Evolutionary conservation across 2,329 filamentous ascomycete species (phyloP), one percentile per base, ranked within the genome.

Genomic region (Plenodomus lindquistii): DNA sequence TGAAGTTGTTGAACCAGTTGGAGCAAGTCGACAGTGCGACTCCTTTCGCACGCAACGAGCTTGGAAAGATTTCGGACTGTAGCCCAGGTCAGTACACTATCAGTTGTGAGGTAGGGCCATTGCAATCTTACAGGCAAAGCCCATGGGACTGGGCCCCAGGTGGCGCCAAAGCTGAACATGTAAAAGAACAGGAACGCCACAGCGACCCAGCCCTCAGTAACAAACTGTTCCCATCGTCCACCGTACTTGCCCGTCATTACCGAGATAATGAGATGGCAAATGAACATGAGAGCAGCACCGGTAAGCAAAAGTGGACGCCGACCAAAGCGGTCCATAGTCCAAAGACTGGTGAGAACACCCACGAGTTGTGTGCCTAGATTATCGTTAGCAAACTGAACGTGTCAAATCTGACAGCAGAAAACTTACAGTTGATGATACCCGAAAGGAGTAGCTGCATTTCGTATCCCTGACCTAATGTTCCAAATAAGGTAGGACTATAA

Each of bases 1-100:
- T 79, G 54, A 86, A 86, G 64, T 86, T 85, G 63, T 80, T 83
- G 2, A 85, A 68, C 74, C 86, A 89, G 69, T 85, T 86, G 5
- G 79, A 79, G 49, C 79, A 82, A 0, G 84, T 86, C 0, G 82
- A 83, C 2, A 87, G 72, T 1, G 84, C 84, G 0, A 86, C 84
- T 27, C 86, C 86, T 64, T 87, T 88, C 2, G 85, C 84, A 6
- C 85, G 76, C 0, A 82, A 71, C 0, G 77, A 78, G 1, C 78
- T 80, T 0, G 83, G 83, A 37, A 87, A 87, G n/a, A 89, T 83
- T 52, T 90, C 83, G 22, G 78, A 75, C 0, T 31, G 15, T 13
- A 31, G 15, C 4, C 6, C 11, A 11, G 6, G 15, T 31, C 15
- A 31, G 27, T 31, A 31, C 4, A 15, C 6, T 8, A 31, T 31